These are phyloP conservation scores for Cicer yamashitae DNA, from an alignment of 306 rosid species.

Conservation along the genomic window DNA sequence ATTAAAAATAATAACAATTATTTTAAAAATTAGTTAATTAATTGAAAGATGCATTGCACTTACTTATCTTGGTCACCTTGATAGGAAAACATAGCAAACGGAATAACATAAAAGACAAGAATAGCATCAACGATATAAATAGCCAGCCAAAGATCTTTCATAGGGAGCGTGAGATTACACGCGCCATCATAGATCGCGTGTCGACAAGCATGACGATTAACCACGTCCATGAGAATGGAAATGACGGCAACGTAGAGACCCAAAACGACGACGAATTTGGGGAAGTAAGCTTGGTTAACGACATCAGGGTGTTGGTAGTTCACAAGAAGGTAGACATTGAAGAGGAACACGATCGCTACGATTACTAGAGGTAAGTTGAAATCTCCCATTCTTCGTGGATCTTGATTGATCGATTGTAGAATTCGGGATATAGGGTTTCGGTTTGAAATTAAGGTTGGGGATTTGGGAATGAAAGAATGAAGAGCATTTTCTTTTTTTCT, in stretches of 20 bases:
- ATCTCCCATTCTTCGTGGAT: background rate
- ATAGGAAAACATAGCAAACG: too few relatives aligned
- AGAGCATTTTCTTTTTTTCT: background rate
- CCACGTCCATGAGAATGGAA: constrained; percentile 91
- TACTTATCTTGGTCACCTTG: too few relatives aligned
- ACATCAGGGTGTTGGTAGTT: too few relatives aligned
- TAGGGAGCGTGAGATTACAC: constrained; percentile 85
- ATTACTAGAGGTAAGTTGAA: too few relatives aligned
- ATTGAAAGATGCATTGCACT: constrained; percentile 32
- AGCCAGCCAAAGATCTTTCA: constrained; percentile 98
- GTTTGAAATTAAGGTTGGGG: constrained; percentile 42
- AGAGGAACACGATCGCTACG: too few relatives aligned
- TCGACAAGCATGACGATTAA: constrained; percentile 89
- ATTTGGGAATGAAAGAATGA: constrained; percentile 15
- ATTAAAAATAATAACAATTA: too few relatives aligned
- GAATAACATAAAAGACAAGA: constrained; percentile 50
- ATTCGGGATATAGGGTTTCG: constrained; percentile 24
- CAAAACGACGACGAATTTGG: constrained; percentile 73
- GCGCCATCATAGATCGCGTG: constrained; percentile 87
- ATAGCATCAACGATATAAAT: constrained; percentile 76
- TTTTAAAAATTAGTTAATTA: background rate
- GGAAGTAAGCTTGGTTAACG: too few relatives aligned
- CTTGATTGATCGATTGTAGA: constrained; percentile 17
- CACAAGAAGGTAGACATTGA: too few relatives aligned
- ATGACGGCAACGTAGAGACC: constrained; percentile 80